Evolutionary conservation across 306 rosid species (phyloP).

Genomic region (Prunus dulcis): DNA sequence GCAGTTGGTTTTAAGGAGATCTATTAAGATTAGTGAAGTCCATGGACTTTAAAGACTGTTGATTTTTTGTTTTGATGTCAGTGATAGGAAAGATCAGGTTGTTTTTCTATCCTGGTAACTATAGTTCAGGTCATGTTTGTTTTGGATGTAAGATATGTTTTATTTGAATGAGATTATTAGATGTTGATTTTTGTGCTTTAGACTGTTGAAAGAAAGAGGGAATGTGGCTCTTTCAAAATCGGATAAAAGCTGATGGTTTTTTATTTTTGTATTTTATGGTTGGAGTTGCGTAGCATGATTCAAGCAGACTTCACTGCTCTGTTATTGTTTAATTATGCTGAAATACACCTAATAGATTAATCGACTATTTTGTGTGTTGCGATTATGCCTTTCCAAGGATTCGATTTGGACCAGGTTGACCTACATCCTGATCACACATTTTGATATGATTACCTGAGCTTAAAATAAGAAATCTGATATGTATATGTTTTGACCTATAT

Average conservation of each 20-base stretch:
- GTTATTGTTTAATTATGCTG: too few species aligned
- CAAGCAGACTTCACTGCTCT: too few species aligned
- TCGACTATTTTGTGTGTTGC: too few species aligned
- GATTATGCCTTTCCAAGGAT: too few species aligned
- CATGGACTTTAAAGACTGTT: not conserved
- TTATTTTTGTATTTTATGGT: not conserved
- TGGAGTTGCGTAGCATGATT: not conserved
- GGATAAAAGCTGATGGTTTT: not conserved
- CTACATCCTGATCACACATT: too few species aligned
- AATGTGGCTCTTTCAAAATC: not conserved
- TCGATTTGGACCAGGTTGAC: too few species aligned
- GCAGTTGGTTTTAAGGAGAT: not conserved
- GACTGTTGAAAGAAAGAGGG: not conserved
- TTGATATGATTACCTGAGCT: too few species aligned
- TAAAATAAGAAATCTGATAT: too few species aligned
- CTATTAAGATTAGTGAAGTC: not conserved
- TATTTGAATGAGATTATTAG: not conserved
- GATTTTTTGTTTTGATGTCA: not conserved
- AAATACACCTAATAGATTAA: too few species aligned
- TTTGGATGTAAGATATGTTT: not conserved
- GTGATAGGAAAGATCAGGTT: not conserved
- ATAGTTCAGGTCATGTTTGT: not conserved
- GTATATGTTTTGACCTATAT: too few species aligned
- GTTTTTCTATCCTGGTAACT: not conserved
- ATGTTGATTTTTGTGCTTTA: not conserved